Percentiles rank a stretch among this genome's conserved stretches.
Conservation (phyloP, 345 rosid species). For the Citrus australasica region DNA sequence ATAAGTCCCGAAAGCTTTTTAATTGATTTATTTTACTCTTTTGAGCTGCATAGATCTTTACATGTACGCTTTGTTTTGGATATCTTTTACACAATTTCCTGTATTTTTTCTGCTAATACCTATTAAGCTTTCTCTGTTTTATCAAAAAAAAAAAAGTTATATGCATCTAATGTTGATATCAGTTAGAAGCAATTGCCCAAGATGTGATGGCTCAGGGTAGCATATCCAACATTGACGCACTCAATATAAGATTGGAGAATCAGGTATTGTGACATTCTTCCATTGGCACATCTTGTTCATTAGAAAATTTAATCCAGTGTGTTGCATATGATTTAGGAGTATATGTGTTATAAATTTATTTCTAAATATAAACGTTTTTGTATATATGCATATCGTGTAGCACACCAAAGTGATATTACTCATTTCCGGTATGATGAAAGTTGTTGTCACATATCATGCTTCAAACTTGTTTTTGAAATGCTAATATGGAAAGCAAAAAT, state of each 20-base stretch:
- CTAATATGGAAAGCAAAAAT: background rate
- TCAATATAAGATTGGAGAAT: conserved; percentile 64
- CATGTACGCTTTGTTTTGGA: background rate
- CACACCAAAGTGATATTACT: background rate
- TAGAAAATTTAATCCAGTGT: background rate
- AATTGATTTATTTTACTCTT: background rate
- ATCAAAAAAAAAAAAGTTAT: background rate
- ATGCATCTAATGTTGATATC: conserved; percentile 12
- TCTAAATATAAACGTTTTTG: background rate
- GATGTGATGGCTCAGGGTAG: conserved; percentile 65
- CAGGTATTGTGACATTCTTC: conserved; percentile 49
- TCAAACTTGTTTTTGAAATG: background rate
- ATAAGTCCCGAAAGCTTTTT: background rate
- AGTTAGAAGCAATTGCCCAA: conserved; percentile 84
- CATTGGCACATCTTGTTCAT: background rate
- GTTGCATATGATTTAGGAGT: background rate
- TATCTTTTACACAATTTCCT: background rate
- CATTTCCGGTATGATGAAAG: background rate
- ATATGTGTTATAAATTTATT: background rate
- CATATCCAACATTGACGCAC: conserved; percentile 66
- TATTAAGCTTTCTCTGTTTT: background rate
- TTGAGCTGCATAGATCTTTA: background rate
- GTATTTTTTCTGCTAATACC: background rate
- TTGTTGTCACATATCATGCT: background rate
- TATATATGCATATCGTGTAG: background rate